phyloP scores from a whole-genome alignment of 2,329 filamentous ascomycete species.

The Anthostomella pinea region DNA sequence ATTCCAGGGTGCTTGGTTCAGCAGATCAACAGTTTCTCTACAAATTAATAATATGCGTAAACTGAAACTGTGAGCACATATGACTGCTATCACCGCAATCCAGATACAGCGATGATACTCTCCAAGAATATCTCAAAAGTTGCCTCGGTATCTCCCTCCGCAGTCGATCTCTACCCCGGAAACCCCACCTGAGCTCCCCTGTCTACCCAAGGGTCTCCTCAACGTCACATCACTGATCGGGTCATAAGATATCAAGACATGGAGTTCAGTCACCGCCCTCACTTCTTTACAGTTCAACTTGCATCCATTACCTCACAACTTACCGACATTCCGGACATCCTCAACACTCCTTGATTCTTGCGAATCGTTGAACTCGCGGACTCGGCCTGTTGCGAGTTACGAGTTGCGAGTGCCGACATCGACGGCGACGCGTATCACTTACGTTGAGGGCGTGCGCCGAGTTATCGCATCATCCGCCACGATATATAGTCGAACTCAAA shows the following conservation, averaged over 20 bases:
- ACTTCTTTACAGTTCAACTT: constrained; percentile 3
- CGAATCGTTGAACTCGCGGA: background rate
- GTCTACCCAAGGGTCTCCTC: background rate
- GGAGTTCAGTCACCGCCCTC: background rate
- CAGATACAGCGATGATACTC: too few relatives aligned
- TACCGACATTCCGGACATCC: background rate
- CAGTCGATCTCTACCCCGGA: constrained; percentile 15
- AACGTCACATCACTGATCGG: background rate
- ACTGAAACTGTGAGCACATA: too few relatives aligned
- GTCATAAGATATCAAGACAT: background rate
- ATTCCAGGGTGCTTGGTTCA: too few relatives aligned
- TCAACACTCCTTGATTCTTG: too few relatives aligned
- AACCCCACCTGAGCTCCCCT: constrained; percentile 18
- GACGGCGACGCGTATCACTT: too few relatives aligned
- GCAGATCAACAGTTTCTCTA: background rate
- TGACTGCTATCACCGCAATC: too few relatives aligned
- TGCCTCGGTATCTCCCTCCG: constrained; percentile 28
- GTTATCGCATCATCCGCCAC: too few relatives aligned
- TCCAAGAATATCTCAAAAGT: constrained; percentile 1
- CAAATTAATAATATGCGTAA: too few relatives aligned
- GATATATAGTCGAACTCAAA: too few relatives aligned
- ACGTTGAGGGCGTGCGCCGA: too few relatives aligned
- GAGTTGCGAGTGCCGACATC: background rate
- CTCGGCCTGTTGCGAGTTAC: background rate
- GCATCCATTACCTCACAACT: background rate